Evolutionary conservation across 305 asterid genomes (phyloP).

Genomic region (Salvia sclarea): DNA sequence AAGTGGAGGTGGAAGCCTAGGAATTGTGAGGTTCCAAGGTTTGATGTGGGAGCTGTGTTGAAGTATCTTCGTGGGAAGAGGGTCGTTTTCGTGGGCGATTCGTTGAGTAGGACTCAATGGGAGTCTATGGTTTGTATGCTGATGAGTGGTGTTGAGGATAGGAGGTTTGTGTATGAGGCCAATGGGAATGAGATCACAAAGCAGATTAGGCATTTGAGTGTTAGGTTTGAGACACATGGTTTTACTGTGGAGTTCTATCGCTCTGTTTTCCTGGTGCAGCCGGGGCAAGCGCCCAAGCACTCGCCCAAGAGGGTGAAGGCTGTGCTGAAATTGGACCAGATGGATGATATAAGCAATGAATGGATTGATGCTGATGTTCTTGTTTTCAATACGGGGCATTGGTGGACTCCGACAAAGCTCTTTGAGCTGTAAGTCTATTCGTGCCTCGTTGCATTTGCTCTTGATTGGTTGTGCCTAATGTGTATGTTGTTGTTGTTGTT

Average conservation of each 20-base stretch:
- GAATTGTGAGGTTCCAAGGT: constrained; percentile 62
- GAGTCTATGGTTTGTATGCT: constrained; percentile 93
- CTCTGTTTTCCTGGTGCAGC: constrained; percentile 81
- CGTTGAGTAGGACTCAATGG: constrained; percentile 92
- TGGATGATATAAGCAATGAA: constrained; percentile 74
- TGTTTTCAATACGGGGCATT: constrained; percentile 84
- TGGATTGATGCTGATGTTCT: constrained; percentile 88
- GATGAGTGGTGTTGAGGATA: constrained; percentile 78
- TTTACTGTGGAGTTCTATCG: constrained; percentile 86
- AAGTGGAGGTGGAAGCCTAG: constrained; percentile 92
- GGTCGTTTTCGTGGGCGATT: constrained; percentile 90
- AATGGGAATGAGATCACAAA: constrained; percentile 77
- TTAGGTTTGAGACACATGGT: constrained; percentile 55
- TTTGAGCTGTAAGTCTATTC: constrained; percentile 67
- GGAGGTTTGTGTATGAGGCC: constrained; percentile 73
- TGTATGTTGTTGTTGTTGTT: not conserved
- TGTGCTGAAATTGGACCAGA: constrained; percentile 59
- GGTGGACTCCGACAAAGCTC: constrained; percentile 90
- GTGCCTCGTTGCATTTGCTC: not conserved
- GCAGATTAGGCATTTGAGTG: constrained; percentile 74
- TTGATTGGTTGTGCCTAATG: not conserved
- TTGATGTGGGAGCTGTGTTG: constrained; percentile 58
- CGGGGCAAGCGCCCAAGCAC: constrained; percentile 61
- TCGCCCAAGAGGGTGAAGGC: constrained; percentile 87
- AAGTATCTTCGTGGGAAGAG: constrained; percentile 76